Evolutionary conservation across 768 basidiomycete species (phyloP), one percentile per base, ranked within the genome.

Genomic region (Suillus tomentosus): DNA sequence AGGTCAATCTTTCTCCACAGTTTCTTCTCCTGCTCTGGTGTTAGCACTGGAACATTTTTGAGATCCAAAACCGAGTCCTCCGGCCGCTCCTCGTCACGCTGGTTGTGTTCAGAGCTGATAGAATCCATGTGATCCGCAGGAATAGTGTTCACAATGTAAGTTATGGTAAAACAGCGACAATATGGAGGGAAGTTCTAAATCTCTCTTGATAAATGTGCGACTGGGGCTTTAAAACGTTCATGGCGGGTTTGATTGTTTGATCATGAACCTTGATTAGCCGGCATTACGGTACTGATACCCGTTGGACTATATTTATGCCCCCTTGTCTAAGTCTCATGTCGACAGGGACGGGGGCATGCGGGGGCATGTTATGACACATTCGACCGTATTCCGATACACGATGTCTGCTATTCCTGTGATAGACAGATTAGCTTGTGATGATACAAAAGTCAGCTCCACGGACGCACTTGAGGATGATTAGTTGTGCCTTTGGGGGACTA

Each of bases 1-100:
- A 79, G 42, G 68, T 89, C 87, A 34, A 88, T 78, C 74, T 85
- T 88, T 59, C 82, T 72, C 77, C 85, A 85, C 60, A 88, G 70
- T 60, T 70, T 79, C 63, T 72, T 79, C 75, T 87, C 85, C 70
- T 87, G 71, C 60, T 79, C 83, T 10, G 72, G 71, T 1, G 83
- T 83, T 15, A 57, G 24, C 56, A 57, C 8, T 24, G 56, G 56
- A 5, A 57, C 15, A 24, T 40, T 17, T 40, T 57, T 40, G 15
- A 40, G 39, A 24, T 57, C 24, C 22, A 14, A 24, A 57, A 5
- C 5, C 17, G 37, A 24, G 24, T 57, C 22, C 22, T 40, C 56
- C 15, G 5, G 22, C n/a, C 14, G 55, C 37, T 39, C 22, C 37
- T 17, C 15, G 11, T 22, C 36, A 17, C 15, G 4, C 15, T 57